Evolutionary conservation across 495 filamentous ascomycete species (phyloP).

Genomic region (Penicillium pancosmium): DNA sequence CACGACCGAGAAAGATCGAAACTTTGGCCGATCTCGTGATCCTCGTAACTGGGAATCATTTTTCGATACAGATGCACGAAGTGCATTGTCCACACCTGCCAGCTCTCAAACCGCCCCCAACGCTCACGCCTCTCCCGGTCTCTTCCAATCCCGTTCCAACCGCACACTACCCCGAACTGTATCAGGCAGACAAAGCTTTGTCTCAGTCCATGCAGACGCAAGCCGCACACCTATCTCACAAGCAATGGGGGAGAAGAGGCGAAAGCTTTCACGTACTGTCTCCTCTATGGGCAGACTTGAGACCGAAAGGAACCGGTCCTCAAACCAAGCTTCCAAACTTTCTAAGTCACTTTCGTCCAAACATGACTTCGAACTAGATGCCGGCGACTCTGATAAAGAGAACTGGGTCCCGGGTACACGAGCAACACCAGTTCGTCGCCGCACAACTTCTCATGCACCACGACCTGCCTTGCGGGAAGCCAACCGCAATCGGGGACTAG

Average conservation of each 20-base stretch:
- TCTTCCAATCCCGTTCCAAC: conserved; percentile 68
- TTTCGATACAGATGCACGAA: conserved; percentile 71
- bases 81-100: conserved; percentile 70
- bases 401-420: conserved; percentile 75
- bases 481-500: conserved; percentile 33
- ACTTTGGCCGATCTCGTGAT: conserved; percentile 75
- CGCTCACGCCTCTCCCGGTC: conserved; percentile 67
- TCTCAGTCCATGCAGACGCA: conserved; percentile 47
- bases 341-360: conserved; percentile 33
- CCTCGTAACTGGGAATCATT: conserved; percentile 83
- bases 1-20: conserved; percentile 38
- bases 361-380: conserved; percentile 45
- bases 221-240: conserved; percentile 47
- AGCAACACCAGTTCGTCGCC: conserved; percentile 40
- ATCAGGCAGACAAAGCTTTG: conserved; percentile 57
- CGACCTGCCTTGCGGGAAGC: conserved; percentile 53
- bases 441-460: conserved; percentile 35
- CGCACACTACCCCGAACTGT: conserved; percentile 42
- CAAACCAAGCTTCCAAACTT: conserved; percentile 21
- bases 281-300: conserved; percentile 73
- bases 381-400: conserved; percentile 88
- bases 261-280: conserved; percentile 62
- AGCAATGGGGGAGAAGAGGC: conserved; percentile 56
- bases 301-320: conserved; percentile 36
- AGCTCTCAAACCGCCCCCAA: conserved; percentile 73